A percentile compares a stretch with the other conserved stretches of the same genome.
Evolutionary conservation across 306 rosid genomes (phyloP).

Genomic region (Abrus pulchellus): DNA sequence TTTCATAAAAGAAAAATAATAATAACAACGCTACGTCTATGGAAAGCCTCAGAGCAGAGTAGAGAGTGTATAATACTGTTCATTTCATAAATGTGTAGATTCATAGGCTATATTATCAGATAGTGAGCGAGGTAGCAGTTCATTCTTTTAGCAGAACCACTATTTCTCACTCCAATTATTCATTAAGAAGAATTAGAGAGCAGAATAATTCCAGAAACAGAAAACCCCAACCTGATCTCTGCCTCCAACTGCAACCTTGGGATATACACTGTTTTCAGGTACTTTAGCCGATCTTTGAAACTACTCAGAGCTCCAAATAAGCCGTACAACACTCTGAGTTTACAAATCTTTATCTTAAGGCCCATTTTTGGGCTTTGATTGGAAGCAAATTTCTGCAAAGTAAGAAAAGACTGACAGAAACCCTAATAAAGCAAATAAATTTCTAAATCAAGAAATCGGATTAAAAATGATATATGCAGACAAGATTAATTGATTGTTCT

Average conservation of each 20-base stretch:
- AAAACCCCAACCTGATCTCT: neutral
- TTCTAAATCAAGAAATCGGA: neutral
- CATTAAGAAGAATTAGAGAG: neutral
- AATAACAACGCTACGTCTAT: no score
- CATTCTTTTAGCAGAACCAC: neutral
- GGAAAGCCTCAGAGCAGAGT: neutral
- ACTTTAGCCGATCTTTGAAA: slow-evolving; percentile 9
- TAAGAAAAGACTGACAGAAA: no score
- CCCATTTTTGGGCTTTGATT: neutral
- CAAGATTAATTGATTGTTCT: neutral
- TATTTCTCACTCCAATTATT: neutral
- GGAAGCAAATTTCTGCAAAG: neutral
- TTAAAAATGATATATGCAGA: neutral
- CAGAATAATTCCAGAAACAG: slow-evolving; percentile 21
- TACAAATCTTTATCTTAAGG: slow-evolving; percentile 10
- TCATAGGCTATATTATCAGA: neutral
- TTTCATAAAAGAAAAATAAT: no score
- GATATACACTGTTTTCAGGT: slow-evolving; percentile 15
- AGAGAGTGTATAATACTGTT: neutral
- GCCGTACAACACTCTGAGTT: slow-evolving; percentile 9
- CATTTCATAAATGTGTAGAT: neutral
- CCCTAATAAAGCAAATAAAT: neutral
- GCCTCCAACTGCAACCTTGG: neutral
- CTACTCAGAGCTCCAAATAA: neutral
- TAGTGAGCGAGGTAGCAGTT: neutral